Evolutionary conservation across 148 eudicot species (phyloP), one percentile per base, ranked within the genome.

Genomic region (Euryodendron excelsum): DNA sequence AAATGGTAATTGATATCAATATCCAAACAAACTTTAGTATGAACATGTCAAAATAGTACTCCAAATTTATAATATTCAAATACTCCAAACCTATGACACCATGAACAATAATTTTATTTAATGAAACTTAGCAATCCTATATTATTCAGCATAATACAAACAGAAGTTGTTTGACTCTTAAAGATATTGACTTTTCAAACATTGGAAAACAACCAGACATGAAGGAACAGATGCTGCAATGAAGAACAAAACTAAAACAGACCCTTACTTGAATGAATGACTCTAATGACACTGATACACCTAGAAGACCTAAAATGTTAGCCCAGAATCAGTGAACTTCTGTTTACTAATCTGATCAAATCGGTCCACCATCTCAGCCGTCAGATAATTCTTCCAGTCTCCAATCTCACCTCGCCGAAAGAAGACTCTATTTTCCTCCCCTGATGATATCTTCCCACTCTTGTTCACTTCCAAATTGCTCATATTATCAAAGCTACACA

Each of bases 401-500:
- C 90, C 89, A 30, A 87, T 81, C 15, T 84, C 73, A 10, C 86
- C 92, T 20, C 80, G 76, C 5, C 90, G 61, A 31, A 87, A 89
- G 52, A 87, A 87, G 2, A 76, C 56, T 0, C 72, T 81, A 37
- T 87, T 89, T 0, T 62, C 79, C 36, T 48, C 79, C 0, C 85
- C 87, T 5, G 83, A 76, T 0, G 77, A 66, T 60, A 78, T 72
- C 23, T 82, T 83, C 44, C 86, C 92, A 34, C 18, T 77, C 62
- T 75, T 87, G 27, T 89, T 89, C 36, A 89, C 86, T 44, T 80
- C 86, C 73, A 89, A 55, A 39, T 75, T 83, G 37, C 90, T 89
- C 80, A 86, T 47, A 60, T 74, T 78, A 27, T 82, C 84, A 72
- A 90, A 86, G 45, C 90, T 87, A 76, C 90, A 88, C 13, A 88